Conservation (phyloP, 1,284 basidiomycete species). For the Pholiota adiposa region DNA sequence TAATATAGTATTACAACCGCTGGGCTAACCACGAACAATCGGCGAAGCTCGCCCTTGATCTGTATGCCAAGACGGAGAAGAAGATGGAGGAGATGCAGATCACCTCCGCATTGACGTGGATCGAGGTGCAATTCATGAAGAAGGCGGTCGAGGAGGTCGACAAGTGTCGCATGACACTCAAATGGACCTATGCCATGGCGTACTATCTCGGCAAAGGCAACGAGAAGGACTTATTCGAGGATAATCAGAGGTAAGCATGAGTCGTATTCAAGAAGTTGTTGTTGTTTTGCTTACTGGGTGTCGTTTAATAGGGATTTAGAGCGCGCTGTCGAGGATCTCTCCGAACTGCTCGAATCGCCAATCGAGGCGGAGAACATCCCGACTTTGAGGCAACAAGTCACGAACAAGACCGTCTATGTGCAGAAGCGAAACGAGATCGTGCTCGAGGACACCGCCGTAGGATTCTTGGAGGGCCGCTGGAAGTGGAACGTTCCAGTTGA, state of each 20-base stretch:
- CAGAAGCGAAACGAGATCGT: conserved; percentile 96
- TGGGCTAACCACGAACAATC: conserved; percentile 99
- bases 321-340: conserved; percentile 92
- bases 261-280: neutral
- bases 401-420: conserved; percentile 96
- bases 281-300: neutral
- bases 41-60: conserved; percentile 90
- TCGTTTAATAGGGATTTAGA: conserved; percentile 78
- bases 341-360: conserved; percentile 89
- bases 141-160: conserved; percentile 93
- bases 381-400: conserved; percentile 87
- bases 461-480: conserved; percentile 89
- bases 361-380: conserved; percentile 88
- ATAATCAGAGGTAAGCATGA: conserved; percentile 81
- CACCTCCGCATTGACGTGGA: conserved; percentile 92
- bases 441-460: conserved; percentile 91
- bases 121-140: conserved; percentile 98
- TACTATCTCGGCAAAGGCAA: conserved; percentile 92
- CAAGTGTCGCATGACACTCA: conserved; percentile 93
- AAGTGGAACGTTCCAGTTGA: conserved; percentile 71
- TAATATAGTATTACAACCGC: conserved; percentile 88
- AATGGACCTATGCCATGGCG: conserved; percentile 99
- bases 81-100: conserved; percentile 99
- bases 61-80: conserved; percentile 96
- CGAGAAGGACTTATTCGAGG: conserved; percentile 95